Percentiles rank a stretch among this genome's conserved stretches.
phyloP scores from a whole-genome alignment of 148 eudicot genomes.

The Camellia granthamiana region DNA sequence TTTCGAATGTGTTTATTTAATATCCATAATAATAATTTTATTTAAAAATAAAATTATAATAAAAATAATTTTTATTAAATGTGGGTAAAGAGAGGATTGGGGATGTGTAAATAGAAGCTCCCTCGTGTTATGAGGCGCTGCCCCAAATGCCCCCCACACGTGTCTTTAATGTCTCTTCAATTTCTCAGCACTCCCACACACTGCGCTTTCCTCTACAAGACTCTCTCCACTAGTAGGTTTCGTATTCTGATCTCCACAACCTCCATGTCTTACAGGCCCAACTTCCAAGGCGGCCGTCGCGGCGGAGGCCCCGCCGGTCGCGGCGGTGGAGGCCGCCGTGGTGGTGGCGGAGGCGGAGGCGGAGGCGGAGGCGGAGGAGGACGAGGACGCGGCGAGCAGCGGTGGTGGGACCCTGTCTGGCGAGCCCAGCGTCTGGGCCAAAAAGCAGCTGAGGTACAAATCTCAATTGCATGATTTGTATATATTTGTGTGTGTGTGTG shows the following conservation, averaged over 20 bases:
- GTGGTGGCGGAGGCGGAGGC: conserved; percentile 45
- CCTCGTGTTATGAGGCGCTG: neutral
- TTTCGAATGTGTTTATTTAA: too few relatives aligned
- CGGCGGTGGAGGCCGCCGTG: conserved; percentile 36
- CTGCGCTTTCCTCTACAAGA: neutral
- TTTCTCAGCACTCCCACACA: conserved; percentile 5
- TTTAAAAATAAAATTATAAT: too few relatives aligned
- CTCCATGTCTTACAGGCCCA: conserved; percentile 73
- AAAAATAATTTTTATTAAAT: too few relatives aligned
- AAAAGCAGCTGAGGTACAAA: conserved; percentile 58
- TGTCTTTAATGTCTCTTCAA: conserved; percentile 14
- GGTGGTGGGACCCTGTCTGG: conserved; percentile 99
- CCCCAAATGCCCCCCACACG: too few relatives aligned
- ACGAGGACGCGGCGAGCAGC: conserved; percentile 75
- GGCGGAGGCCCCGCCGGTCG: conserved; percentile 49
- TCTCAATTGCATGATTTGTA: neutral
- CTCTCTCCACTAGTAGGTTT: conserved; percentile 9
- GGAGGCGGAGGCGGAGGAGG: too few relatives aligned
- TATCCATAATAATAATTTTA: too few relatives aligned
- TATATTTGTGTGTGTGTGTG: neutral
- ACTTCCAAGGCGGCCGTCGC: conserved; percentile 76
- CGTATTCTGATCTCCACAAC: conserved; percentile 22
- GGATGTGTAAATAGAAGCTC: too few relatives aligned
- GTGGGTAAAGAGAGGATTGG: too few relatives aligned
- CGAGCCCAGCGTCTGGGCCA: conserved; percentile 79